Percentiles rank a stretch among this genome's conserved stretches.
phyloP scores from a whole-genome alignment of 2,329 filamentous ascomycete genomes.

The Penicillium sumatraense region DNA sequence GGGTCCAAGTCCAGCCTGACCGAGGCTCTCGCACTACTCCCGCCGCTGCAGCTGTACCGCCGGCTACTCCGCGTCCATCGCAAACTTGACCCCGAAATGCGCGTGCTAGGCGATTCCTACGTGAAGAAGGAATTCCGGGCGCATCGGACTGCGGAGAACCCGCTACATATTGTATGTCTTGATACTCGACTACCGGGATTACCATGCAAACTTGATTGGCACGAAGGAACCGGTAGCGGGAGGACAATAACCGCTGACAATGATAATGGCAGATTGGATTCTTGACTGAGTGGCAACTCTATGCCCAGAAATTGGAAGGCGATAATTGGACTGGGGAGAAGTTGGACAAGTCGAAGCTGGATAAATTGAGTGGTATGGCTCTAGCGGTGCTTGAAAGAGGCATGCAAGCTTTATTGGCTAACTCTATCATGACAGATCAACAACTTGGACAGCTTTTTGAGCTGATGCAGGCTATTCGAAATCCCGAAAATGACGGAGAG shows the following conservation, averaged over 20 bases:
- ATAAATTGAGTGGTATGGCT: conserved; percentile 84
- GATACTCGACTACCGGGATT: background rate
- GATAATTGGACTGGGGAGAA: conserved; percentile 83
- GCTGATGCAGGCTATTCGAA: conserved; percentile 80
- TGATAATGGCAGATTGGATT: conserved; percentile 75
- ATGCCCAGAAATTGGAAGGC: conserved; percentile 89
- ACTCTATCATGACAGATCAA: conserved; percentile 65
- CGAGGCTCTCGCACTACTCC: conserved; percentile 71
- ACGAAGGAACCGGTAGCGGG: background rate
- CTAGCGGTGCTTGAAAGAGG: background rate
- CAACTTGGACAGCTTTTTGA: conserved; percentile 94
- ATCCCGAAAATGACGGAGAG: conserved; percentile 43
- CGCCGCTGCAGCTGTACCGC: conserved; percentile 87
- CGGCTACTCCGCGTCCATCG: conserved; percentile 85
- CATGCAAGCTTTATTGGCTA: conserved; percentile 2
- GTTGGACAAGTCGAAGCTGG: conserved; percentile 79
- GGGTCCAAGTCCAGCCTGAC: conserved; percentile 48
- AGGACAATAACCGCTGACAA: conserved; percentile 7
- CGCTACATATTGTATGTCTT: conserved; percentile 77
- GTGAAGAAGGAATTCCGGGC: conserved; percentile 90
- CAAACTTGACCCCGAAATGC: conserved; percentile 72
- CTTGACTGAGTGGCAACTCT: conserved; percentile 93
- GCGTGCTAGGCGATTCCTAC: conserved; percentile 87
- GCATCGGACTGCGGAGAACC: conserved; percentile 84
- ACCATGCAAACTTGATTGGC: background rate